Base-by-base conservation (phyloP, 2,329 filamentous ascomycete species). In the Fusarium scirpi region DNA sequence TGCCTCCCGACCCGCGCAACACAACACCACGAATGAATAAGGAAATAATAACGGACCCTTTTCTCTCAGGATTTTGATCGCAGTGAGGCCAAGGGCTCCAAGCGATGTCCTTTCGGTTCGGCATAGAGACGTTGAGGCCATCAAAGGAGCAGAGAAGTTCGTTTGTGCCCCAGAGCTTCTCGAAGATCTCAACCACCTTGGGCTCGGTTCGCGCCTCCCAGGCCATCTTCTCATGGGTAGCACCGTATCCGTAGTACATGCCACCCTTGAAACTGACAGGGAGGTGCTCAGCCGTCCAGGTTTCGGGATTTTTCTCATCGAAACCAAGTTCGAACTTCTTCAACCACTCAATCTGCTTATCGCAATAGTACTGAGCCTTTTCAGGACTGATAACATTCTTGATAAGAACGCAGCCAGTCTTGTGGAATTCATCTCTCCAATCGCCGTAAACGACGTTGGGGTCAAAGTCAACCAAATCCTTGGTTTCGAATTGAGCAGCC, bases 61-160 rank as follows among this genome's bases (percentile, higher is more conserved):
- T 22, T 22, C 22, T 22, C 22, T 22, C 22, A 22, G 22, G 22
- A 22, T 22, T 22, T 22, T 22, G 71, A 5, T 73, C 71, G 8
- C 67, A 71, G 52, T 73, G 71, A 20, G 71, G 71, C 71, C 71
- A 73, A 2, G 71, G 71, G 54, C 70, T 73, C 71, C 70, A 73
- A 8, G 49, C 41, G 7, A 73, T 76, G 63, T 83, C 77, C 16
- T 68, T 76, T 48, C 78, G 79, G 66, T 82, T 82, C 13, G 82
- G 78, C 59, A 85, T 80, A 32, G 81, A 81, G 63, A 86, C 54
- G 45, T 74, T 74, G 22, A 74, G 62, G 29, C 71, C 71, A 3
- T 74, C 84, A 64, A 85, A 86, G 0, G 84, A 85, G 3, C 85
- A 84, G 25, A 86, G 79, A 24, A 86, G 72, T 49, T 86, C 83